Evolutionary conservation across 495 filamentous ascomycete genomes (phyloP).

Genomic region (Lasiosphaeria ovina): DNA sequence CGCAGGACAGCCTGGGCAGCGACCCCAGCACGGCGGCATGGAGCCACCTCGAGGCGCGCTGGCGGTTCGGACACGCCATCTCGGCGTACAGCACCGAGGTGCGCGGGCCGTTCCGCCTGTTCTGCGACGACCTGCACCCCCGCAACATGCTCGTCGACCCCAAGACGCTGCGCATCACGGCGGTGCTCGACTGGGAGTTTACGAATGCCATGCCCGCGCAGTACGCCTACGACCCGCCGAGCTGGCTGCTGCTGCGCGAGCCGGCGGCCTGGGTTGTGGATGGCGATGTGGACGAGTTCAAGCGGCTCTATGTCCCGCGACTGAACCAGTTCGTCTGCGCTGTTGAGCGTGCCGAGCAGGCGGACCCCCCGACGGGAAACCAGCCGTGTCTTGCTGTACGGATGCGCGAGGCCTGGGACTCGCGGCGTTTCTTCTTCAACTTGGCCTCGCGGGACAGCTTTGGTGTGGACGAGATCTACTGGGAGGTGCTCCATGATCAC

Average conservation of each 20-base stretch:
- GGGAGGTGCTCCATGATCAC: slow-evolving; percentile 25
- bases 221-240: slow-evolving; percentile 43
- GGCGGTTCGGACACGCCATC: slow-evolving; percentile 39
- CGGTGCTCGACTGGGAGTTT: slow-evolving; percentile 44
- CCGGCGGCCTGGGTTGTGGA: slow-evolving; percentile 36
- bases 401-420: slow-evolving; percentile 43
- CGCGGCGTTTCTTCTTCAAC: slow-evolving; percentile 44
- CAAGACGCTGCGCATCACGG: slow-evolving; percentile 40
- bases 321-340: slow-evolving; percentile 28
- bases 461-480: slow-evolving; percentile 43
- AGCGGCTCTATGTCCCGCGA: slow-evolving; percentile 33
- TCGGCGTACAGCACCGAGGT: slow-evolving; percentile 21
- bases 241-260: slow-evolving; percentile 41
- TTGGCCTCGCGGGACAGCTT: slow-evolving; percentile 42
- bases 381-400: slow-evolving; percentile 31
- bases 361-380: slow-evolving; percentile 2
- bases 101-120: slow-evolving; percentile 37
- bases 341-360: slow-evolving; percentile 20
- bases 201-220: slow-evolving; percentile 43
- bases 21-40: slow-evolving; percentile 28
- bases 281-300: slow-evolving; percentile 36
- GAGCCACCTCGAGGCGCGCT: slow-evolving; percentile 40
- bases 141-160: slow-evolving; percentile 43
- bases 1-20: slow-evolving; percentile 5
- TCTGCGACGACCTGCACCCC: slow-evolving; percentile 43